Base-by-base conservation (phyloP, 306 rosid genomes). In the Acacia crassicarpa region DNA sequence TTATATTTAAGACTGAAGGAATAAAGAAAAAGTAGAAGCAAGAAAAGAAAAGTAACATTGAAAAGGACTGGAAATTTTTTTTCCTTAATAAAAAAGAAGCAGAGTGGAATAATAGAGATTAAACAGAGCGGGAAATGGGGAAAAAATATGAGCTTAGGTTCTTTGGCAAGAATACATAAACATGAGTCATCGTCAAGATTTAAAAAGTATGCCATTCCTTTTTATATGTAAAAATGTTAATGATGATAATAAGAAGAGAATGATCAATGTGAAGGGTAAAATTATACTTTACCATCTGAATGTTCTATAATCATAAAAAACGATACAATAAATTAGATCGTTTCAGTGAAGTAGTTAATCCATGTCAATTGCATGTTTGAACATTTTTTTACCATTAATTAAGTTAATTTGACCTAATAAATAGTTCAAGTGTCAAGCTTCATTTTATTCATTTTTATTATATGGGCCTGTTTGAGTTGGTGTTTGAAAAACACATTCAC, bases 231-330 rank as follows among this genome's bases (percentile, higher is more conserved):
- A 63, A 56, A 81, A 79, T 75, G 23, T 59, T 75, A 44, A 69
- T n/a, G 22, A 54, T 38, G 56, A 69, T 70, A 73, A 80, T 43
- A 76, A 76, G 40, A 27, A 14, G 72, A 83, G 83, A 80, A 73
- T 66, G 78, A 74, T 84, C 77, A 80, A 74, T 78, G 80, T 78
- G 87, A 87, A 83, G 17, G 59, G 16, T 32, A 32, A 75, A 63
- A 58, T 56, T 32, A 32, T 2, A 32, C 1, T 80, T 76, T n/a
- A 56, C 32, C 65, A 3, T 23, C 15, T 59, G 66, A 59, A 23
- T 22, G 66, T 59, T 59, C 66, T 59, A 10, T 59, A 23, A 59
- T 59, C 66, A 59, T 22, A 59, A 22, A 59, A 59, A 23, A 22
- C 23, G 14, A 54, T 54, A 20, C 0, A 20, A 54, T 54, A 5